phyloP scores from a whole-genome alignment of 2,329 filamentous ascomycete species.

The Sarocladiaceae sp. region DNA sequence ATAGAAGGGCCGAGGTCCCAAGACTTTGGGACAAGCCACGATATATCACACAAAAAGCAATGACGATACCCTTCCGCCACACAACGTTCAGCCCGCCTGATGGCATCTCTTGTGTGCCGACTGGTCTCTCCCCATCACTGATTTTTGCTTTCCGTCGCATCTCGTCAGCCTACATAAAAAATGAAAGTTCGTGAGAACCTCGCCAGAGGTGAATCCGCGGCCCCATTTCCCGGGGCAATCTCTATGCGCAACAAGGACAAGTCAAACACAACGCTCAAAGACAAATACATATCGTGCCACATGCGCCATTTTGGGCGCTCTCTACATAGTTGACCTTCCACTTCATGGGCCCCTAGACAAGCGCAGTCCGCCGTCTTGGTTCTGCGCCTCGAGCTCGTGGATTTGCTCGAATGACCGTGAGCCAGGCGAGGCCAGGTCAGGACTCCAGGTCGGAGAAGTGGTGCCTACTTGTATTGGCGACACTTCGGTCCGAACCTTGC shows the following conservation, averaged over 20 bases:
- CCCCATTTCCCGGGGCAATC: not conserved
- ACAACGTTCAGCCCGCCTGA: too few species aligned
- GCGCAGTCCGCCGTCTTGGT: conserved; percentile 19
- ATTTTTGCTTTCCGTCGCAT: too few species aligned
- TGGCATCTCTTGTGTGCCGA: too few species aligned
- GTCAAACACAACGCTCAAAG: not conserved
- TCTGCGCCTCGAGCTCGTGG: conserved; percentile 27
- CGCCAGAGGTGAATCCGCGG: not conserved
- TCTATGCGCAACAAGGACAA: not conserved
- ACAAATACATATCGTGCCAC: not conserved
- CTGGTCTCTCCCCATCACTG: too few species aligned
- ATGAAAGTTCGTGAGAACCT: conserved; percentile 6
- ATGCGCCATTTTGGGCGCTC: not conserved
- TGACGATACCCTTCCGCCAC: conserved; percentile 11
- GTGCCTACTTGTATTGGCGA: conserved; percentile 30
- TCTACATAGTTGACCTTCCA: not conserved
- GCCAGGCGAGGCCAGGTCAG: conserved; percentile 17
- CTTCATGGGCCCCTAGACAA: not conserved
- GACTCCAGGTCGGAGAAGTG: conserved; percentile 19
- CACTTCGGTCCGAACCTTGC: conserved; percentile 28
- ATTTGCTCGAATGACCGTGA: conserved; percentile 21
- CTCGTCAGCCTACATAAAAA: too few species aligned
- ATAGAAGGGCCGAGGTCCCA: not conserved
- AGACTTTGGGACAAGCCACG: not conserved
- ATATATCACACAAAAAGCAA: conserved; percentile 6